Conservation (phyloP, 2,329 filamentous ascomycete genomes). For the Curvularia hawaiiensis region DNA sequence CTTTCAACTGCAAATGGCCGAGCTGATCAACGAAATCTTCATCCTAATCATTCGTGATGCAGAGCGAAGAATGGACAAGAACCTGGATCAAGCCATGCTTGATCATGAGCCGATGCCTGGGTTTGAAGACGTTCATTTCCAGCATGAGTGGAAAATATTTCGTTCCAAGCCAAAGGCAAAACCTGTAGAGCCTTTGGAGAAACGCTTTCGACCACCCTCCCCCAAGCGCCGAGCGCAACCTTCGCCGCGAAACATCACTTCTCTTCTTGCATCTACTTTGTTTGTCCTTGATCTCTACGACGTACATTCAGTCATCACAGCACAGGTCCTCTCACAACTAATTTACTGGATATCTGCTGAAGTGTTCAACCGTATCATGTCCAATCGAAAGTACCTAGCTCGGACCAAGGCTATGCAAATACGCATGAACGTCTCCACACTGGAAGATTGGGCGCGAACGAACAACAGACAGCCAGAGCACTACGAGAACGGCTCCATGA, state of each 20-base stretch:
- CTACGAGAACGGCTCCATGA: conserved; percentile 90
- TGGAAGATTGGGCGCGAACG: conserved; percentile 93
- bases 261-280: conserved; percentile 89
- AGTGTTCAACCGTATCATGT: conserved; percentile 98
- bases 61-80: conserved; percentile 94
- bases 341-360: conserved; percentile 97
- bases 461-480: conserved; percentile 97
- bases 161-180: conserved; percentile 89
- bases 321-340: conserved; percentile 89
- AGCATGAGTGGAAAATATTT: conserved; percentile 98
- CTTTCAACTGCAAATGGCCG: conserved; percentile 91
- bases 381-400: conserved; percentile 90
- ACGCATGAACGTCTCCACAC: conserved; percentile 93
- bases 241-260: conserved; percentile 93
- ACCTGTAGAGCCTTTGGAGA: conserved; percentile 81
- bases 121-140: conserved; percentile 94
- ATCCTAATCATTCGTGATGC: conserved; percentile 97
- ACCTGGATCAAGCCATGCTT: conserved; percentile 89
- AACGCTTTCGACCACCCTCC: conserved; percentile 88
- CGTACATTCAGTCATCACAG: conserved; percentile 93
- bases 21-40: conserved; percentile 97
- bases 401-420: conserved; percentile 99
- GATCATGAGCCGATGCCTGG: conserved; percentile 98
- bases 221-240: conserved; percentile 91
- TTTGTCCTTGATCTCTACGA: conserved; percentile 99